Evolutionary conservation across 1,139 yeast species (phyloP), one percentile per base, ranked within the genome.

Genomic region (Yamadazyma aaseri): DNA sequence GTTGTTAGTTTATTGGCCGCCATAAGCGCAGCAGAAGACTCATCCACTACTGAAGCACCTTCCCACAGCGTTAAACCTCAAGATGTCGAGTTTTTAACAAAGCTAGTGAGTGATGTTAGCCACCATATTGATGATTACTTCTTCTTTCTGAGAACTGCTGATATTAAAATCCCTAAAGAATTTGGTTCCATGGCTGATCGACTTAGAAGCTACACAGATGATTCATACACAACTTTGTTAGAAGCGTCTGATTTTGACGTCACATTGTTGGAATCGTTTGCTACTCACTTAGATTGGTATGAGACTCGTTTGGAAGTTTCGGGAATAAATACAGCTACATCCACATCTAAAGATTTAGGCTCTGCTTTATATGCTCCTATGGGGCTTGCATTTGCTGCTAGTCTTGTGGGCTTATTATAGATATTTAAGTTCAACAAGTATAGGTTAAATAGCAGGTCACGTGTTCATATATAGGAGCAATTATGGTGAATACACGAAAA

Each of bases 181-280:
- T 44, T 62, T 35, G 48, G 55, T 2, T 44, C 56, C 3, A 38
- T 57, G 26, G 60, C 59, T 6, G 33, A 31, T 7, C 39, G 44
- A 30, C 49, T 64, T 9, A 42, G 38, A 7, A 51, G 60, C n/a
- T 60, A 61, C 44, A 57, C 39, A 10, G 46, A 45, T 25, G 56
- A 60, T 42, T 49, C 56, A 5, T 53, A 69, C 50, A 69, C 75
- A 18, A 65, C 74, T 9, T 50, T 69, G 40, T 57, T 68, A 47
- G 53, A 56, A 26, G 45, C 58, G 31, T 51, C 41, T 20, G 42
- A 39, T 12, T 33, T 57, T 14, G 41, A 58, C 36, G 47, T 67
- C 18, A 29, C 44, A 6, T 41, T 53, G 9, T 56, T 70, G 40
- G 56, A 51, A 33, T 34, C 49, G 4, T 60, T 53, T 40, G 71